phyloP scores from a whole-genome alignment of 805 yeast genomes.

The Starmerella apis region DNA sequence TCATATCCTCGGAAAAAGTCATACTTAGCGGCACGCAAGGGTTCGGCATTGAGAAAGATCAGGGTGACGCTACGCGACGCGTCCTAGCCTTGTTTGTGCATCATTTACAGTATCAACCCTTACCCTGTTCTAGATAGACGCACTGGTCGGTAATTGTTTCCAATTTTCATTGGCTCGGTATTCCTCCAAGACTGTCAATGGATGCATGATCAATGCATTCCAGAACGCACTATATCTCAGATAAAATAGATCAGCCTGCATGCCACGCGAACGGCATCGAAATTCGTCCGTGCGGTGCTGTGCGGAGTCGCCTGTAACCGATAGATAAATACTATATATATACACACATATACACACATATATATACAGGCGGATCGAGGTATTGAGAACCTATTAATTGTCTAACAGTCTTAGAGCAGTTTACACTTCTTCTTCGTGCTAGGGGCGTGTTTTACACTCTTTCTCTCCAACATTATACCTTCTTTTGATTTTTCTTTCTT shows the following conservation, averaged over 20 bases:
- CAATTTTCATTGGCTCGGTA: background rate
- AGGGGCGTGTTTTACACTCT: too few relatives aligned
- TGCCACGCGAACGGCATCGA: background rate
- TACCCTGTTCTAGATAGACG: background rate
- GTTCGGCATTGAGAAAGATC: background rate
- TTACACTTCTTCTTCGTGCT: too few relatives aligned
- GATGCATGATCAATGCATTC: background rate
- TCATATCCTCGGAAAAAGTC: too few relatives aligned
- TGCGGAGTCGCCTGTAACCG: too few relatives aligned
- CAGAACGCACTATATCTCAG: background rate
- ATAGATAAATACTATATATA: background rate
- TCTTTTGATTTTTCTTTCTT: too few relatives aligned
- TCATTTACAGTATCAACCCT: background rate
- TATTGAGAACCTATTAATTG: too few relatives aligned
- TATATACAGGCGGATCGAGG: too few relatives aligned
- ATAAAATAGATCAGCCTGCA: background rate
- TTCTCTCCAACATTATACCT: too few relatives aligned
- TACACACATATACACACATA: too few relatives aligned
- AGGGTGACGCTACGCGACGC: background rate
- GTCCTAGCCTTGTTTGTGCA: background rate
- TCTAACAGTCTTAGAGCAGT: too few relatives aligned
- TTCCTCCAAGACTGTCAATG: background rate
- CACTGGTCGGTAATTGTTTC: background rate
- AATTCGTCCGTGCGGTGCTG: background rate
- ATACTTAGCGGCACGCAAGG: constrained; percentile 2